A percentile compares a stretch with the other conserved stretches of the same genome.
Conservation (phyloP, 257 asterid genomes). For the Fraxinus excelsior region DNA sequence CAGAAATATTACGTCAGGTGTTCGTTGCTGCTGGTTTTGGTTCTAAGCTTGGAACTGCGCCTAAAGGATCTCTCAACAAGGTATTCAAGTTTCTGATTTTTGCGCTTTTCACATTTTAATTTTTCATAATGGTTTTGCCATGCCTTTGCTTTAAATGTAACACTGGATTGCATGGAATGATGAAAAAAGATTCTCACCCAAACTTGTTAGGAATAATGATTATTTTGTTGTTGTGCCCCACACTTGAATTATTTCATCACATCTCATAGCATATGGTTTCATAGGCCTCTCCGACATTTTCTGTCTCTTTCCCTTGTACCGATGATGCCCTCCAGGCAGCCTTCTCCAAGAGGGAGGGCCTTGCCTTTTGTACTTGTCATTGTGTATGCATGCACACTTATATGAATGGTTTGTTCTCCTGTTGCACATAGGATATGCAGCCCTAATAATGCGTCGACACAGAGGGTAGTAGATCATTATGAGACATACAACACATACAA, state of each 20-base stretch:
- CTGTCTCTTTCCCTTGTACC: background rate
- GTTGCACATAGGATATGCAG: conserved; percentile 17
- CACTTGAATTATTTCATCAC: conserved; percentile 17
- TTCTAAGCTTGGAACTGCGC: conserved; percentile 48
- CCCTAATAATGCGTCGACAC: conserved; percentile 21
- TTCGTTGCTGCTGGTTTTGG: conserved; percentile 91
- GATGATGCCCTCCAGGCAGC: background rate
- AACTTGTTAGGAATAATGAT: background rate
- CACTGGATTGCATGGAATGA: background rate
- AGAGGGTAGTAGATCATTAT: conserved; percentile 10
- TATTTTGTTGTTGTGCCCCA: conserved; percentile 4
- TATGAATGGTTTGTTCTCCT: background rate
- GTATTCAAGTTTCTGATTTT: conserved; percentile 44
- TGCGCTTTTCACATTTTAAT: conserved; percentile 16
- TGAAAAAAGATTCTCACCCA: background rate
- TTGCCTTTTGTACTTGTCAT: background rate
- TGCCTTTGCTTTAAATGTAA: background rate
- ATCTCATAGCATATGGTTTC: conserved; percentile 18
- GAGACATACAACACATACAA: conserved; percentile 4
- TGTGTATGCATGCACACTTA: conserved; percentile 9
- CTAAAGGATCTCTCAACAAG: conserved; percentile 55
- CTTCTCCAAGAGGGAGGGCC: conserved; percentile 8
- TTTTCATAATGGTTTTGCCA: conserved; percentile 9
- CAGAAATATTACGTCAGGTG: conserved; percentile 83
- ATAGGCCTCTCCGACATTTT: conserved; percentile 9